Base-by-base conservation (phyloP, 176 grass and related monocot genomes). In the Coix lacrymajobi region DNA sequence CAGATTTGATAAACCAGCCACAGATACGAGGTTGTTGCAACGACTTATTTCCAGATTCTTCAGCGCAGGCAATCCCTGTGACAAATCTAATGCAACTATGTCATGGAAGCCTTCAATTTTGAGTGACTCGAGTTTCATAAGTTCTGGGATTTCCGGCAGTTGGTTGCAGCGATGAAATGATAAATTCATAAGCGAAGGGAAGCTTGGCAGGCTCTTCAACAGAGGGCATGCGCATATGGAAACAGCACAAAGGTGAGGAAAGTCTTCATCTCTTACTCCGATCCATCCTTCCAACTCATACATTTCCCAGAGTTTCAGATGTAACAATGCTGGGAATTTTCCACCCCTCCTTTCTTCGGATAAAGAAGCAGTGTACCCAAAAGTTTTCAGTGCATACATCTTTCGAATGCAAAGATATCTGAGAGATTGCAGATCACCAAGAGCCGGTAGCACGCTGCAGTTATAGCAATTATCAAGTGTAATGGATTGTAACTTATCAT, bases 211-310 rank as follows among this genome's bases (percentile, higher is more conserved):
- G 38, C 52, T 86, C 71, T 66, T 82, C 7, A 90, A 39, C 2
- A 9, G 24, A 0, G 77, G 78, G 43, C 88, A 90, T 41, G 20
- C 49, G 26, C 45, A 71, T 10, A 86, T 86, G 38, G 17, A 81
- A 71, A 90, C 26, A 36, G 29, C 69, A 32, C 15, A 63, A 22
- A 90, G 83, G 28, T 5, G 0, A 41, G 78, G 88, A 31, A 85
- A 89, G 41, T 76, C 68, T 28, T 37, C 34, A 20, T 81, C 82
- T 49, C 22, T 29, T 73, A 64, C 33, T 49, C 38, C 0, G 38
- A 44, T n/a, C 88, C 82, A 85, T 7, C 75, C 49, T 12, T 76
- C 77, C 88, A 76, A 73, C 36, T 78, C 83, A 57, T 90, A 85
- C 78, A 90, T 82, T 33, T 77, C 82, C 78, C 83, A 83, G 33